Percentiles rank a stretch among this genome's conserved stretches.
Evolutionary conservation across 495 filamentous ascomycete genomes (phyloP).

Genomic region (Daldinia concentrica): DNA sequence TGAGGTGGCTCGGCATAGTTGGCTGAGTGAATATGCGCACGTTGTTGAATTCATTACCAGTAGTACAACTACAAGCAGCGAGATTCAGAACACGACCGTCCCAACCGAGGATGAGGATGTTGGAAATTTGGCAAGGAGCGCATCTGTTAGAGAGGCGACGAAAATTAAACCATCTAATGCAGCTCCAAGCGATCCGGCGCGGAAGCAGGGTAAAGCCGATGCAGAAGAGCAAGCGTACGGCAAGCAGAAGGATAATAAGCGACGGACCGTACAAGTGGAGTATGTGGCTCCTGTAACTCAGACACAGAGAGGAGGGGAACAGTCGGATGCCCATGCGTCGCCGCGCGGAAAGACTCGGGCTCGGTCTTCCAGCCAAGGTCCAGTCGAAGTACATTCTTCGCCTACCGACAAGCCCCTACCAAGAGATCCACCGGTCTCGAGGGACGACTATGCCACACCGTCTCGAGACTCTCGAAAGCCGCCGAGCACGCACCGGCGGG

Average conservation of each 20-base stretch:
- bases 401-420: slow-evolving; percentile 63
- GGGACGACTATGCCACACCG: slow-evolving; percentile 55
- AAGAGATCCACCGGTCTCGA: slow-evolving; percentile 57
- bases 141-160: slow-evolving; percentile 88
- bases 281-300: slow-evolving; percentile 93
- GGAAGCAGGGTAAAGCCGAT: slow-evolving; percentile 81
- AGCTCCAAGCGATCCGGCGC: slow-evolving; percentile 71
- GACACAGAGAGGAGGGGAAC: slow-evolving; percentile 67
- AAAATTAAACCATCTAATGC: slow-evolving; percentile 69
- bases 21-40: slow-evolving; percentile 94
- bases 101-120: slow-evolving; percentile 71
- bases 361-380: slow-evolving; percentile 59
- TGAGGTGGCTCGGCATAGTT: slow-evolving; percentile 97
- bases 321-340: slow-evolving; percentile 40
- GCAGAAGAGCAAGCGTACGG: slow-evolving; percentile 66
- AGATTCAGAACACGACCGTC: slow-evolving; percentile 85
- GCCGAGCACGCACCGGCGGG: slow-evolving; percentile 57
- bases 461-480: slow-evolving; percentile 55
- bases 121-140: slow-evolving; percentile 78
- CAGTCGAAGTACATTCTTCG: slow-evolving; percentile 54
- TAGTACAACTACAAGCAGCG: slow-evolving; percentile 84
- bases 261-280: slow-evolving; percentile 95
- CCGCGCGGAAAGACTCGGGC: slow-evolving; percentile 60
- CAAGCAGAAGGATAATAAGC: slow-evolving; percentile 83
- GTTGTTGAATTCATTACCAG: slow-evolving; percentile 97